Evolutionary conservation across 2,329 filamentous ascomycete species (phyloP).

Genomic region (Drechslerella stenobrocha): DNA sequence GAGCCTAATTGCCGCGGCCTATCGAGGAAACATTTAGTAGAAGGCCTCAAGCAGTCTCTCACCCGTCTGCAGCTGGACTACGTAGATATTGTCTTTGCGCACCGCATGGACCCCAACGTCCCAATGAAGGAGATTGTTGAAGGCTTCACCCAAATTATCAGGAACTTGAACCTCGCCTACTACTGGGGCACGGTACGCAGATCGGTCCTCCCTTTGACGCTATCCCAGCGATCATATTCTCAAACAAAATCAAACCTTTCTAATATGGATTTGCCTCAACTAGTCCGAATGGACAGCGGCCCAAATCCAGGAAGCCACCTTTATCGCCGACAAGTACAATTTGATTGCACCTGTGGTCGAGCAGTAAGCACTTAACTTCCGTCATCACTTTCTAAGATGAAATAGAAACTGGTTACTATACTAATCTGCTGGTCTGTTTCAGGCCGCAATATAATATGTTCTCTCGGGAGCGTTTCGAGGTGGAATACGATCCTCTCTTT

Average conservation of each 20-base stretch:
- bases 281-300: conserved; percentile 62
- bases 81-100: conserved; percentile 67
- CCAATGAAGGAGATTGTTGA: conserved; percentile 68
- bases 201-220: background rate
- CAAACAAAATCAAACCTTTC: background rate
- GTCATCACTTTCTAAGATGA: too few species aligned
- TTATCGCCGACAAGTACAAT: conserved; percentile 63
- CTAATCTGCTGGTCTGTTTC: too few species aligned
- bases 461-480: conserved; percentile 65
- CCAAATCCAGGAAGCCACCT: conserved; percentile 65
- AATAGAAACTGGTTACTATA: too few species aligned
- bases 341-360: conserved; percentile 63
- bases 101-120: conserved; percentile 64
- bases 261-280: background rate
- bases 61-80: conserved; percentile 67
- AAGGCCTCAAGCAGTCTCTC: conserved; percentile 65
- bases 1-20: conserved; percentile 63
- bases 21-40: conserved; percentile 61
- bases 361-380: too few species aligned
- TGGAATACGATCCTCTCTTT: conserved; percentile 64
- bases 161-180: conserved; percentile 64
- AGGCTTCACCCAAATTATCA: conserved; percentile 59
- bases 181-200: conserved; percentile 64
- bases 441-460: conserved; percentile 66
- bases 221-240: background rate